Base-by-base conservation (phyloP, 2,329 filamentous ascomycete species). In the Tympanopsis confertula region DNA sequence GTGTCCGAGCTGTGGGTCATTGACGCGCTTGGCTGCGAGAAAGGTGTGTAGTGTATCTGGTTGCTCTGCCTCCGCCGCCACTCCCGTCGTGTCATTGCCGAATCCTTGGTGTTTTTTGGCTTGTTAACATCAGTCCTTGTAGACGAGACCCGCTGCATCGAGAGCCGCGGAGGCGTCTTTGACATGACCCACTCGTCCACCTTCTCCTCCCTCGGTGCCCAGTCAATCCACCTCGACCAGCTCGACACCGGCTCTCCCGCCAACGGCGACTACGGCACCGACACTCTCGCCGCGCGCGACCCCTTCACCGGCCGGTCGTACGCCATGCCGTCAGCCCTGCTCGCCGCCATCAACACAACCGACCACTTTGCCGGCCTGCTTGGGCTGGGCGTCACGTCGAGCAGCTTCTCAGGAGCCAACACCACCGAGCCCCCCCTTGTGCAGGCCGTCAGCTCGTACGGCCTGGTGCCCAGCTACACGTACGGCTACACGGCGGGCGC, bases 401-500 rank as follows among this genome's bases (percentile, higher is more conserved):
- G 70, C 35, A 67, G 59, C 22, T 77, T 80, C 45, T n/a, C n/a
- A n/a, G 60, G 60, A 12, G 52, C 58, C 41, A 59, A 59, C 50
- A 52, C 69, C 40, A 61, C 69, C 52, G 57, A 70, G 46, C 61
- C 71, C 48, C 57, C 71, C 40, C 50, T 78, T 49, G 58, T 71
- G 45, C 56, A 78, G 50, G 58, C 81, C 37, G 70, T 82, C 32
- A 69, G 77, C 49, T 56, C 66, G 10, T 65, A 69, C 40, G 70
- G 71, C 5, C 61, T 59, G 40, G 82, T 86, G 35, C 77, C 81
- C 1, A 86, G 82, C 52, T 66, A 84, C 43, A 83, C 78, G 30
- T 86, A 82, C 51, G 81, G 78, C 37, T 87, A 79, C 53, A 86
- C 82, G 3, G 82, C 82, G 29, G 83, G 83, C 13, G 80, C 80